Conservation (phyloP, 805 yeast species). For the Candida xyloterini region DNA sequence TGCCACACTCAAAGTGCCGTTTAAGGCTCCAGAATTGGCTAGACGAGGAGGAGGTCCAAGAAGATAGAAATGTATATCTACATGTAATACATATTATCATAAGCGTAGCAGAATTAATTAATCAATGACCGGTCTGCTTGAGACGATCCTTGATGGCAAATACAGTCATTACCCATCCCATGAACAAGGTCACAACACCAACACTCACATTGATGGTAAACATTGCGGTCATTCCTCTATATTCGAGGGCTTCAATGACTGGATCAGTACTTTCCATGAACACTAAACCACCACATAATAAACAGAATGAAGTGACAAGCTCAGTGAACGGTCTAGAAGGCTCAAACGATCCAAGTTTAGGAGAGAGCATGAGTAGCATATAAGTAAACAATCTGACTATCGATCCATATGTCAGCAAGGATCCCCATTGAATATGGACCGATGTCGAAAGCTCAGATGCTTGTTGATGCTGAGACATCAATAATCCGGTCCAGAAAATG, state of each 20-base stretch:
- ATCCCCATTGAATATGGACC: conserved; percentile 93
- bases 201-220: conserved; percentile 85
- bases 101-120: conserved; percentile 7
- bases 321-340: conserved; percentile 87
- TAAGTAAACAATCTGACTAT: conserved; percentile 69
- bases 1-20: conserved; percentile 84
- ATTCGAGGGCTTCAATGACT: conserved; percentile 74
- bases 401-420: conserved; percentile 76
- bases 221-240: conserved; percentile 82
- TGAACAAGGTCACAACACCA: conserved; percentile 70
- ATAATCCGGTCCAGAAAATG: conserved; percentile 92
- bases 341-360: conserved; percentile 31
- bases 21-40: conserved; percentile 79
- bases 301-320: conserved; percentile 70
- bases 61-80: conserved; percentile 2
- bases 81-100: conserved; percentile 1
- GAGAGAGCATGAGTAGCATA: conserved; percentile 46
- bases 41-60: conserved; percentile 41
- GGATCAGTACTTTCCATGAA: conserved; percentile 93
- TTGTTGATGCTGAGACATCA: conserved; percentile 95
- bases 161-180: conserved; percentile 84
- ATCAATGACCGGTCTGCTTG: conserved; percentile 14
- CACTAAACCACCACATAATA: conserved; percentile 84
- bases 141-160: conserved; percentile 60
- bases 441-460: conserved; percentile 72